Conservation (phyloP, 768 basidiomycete genomes). For the Lactarius deliciosus region DNA sequence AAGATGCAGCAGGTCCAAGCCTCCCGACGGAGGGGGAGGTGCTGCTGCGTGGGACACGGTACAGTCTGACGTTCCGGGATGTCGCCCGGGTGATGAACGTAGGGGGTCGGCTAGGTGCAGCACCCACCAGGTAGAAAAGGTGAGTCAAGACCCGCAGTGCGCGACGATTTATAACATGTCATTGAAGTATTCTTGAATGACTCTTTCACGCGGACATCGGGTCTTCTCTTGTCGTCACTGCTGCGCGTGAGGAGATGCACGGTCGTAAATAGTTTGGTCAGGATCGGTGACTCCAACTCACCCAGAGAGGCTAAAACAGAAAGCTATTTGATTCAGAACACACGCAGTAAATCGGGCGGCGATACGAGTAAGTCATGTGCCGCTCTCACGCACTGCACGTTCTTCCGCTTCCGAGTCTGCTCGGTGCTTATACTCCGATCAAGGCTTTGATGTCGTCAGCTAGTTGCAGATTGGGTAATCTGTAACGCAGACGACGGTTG, state of each 20-base stretch:
- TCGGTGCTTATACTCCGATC: too few relatives aligned
- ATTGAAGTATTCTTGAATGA: neutral
- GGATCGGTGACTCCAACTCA: neutral
- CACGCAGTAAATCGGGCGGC: too few relatives aligned
- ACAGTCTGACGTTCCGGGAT: slow-evolving; percentile 86
- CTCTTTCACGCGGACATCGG: neutral
- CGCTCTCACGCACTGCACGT: too few relatives aligned
- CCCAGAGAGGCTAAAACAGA: neutral
- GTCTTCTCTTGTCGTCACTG: neutral
- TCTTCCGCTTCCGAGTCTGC: too few relatives aligned
- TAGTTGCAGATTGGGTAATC: too few relatives aligned
- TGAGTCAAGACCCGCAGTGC: neutral
- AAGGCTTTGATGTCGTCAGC: too few relatives aligned
- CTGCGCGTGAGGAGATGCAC: neutral
- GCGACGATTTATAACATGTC: neutral
- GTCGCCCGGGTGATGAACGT: slow-evolving; percentile 56
- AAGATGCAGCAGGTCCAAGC: slow-evolving; percentile 34
- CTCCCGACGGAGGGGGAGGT: slow-evolving; percentile 43
- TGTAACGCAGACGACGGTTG: too few relatives aligned
- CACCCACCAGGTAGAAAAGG: neutral
- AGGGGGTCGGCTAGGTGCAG: neutral
- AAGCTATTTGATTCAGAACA: too few relatives aligned
- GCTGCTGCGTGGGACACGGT: slow-evolving; percentile 58
- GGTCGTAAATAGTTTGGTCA: neutral
- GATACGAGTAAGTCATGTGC: neutral